Conservation (phyloP, 352 stramenopile species). For the Globisporangium sylvaticum region DNA sequence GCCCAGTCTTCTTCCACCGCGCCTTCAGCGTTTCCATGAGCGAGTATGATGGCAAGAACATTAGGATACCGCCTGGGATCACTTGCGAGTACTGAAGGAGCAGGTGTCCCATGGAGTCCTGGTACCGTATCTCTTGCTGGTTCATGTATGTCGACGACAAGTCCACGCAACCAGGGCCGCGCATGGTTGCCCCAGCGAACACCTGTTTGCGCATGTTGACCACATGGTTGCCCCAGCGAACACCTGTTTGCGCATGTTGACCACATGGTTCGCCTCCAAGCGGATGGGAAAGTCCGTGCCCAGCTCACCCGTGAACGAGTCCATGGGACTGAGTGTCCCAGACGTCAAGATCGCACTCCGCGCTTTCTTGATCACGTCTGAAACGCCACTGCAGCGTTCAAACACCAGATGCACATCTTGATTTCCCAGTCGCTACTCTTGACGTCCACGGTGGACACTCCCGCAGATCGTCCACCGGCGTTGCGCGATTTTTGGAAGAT, state of each 20-base stretch:
- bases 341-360: constrained; percentile 83
- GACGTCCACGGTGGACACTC: constrained; percentile 13
- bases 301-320: constrained; percentile 79
- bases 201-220: too few species aligned
- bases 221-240: constrained; percentile 73
- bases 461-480: constrained; percentile 13
- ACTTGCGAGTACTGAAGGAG: constrained; percentile 60
- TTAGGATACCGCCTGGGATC: constrained; percentile 74
- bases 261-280: constrained; percentile 81
- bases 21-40: constrained; percentile 69
- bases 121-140: constrained; percentile 72
- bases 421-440: constrained; percentile 40
- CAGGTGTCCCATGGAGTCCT: constrained; percentile 77
- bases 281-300: constrained; percentile 78
- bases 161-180: constrained; percentile 58
- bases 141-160: constrained; percentile 78
- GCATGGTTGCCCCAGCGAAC: too few species aligned
- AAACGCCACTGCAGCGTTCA: constrained; percentile 84
- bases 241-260: constrained; percentile 83
- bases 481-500: constrained; percentile 37
- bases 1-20: constrained; percentile 64
- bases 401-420: constrained; percentile 85
- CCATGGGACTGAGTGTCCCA: constrained; percentile 82
- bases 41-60: constrained; percentile 86
- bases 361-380: constrained; percentile 60